Evolutionary conservation across 139 green algal species (phyloP), one percentile per base, ranked within the genome.

Genomic region (Astrephomene gubernaculifera): DNA sequence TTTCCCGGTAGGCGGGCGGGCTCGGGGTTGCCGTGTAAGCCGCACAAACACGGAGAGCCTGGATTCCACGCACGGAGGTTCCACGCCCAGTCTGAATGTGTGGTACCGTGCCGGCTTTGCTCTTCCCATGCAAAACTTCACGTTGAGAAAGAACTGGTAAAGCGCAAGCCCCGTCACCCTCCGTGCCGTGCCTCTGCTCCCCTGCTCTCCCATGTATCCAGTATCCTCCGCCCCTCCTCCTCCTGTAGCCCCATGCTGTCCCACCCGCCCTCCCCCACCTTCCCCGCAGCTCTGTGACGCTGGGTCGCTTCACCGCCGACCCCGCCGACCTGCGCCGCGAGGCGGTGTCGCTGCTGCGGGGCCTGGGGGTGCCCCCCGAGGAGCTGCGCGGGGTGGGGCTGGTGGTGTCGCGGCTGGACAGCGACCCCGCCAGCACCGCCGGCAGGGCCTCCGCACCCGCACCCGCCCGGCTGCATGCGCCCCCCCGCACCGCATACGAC

Each of bases 351-450:
- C 87, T 98, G 84, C 87, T 97, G 74, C 39, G 36, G 0, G 82
- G 88, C 1, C 75, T 97, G 64, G 60, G 29, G 0, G 71, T 97
- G 3, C 88, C 91, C 0, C 54, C 87, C 0, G 80, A 90, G 2
- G 89, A 97, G 44, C 93, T 98, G 68, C 87, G 95, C 4, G 96
- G 96, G 35, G 69, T 98, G 38, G 95, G 96, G 57, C 91, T 98
- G n/a, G 80, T 86, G 68, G 92, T 96, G 84, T 81, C 74, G 5
- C 90, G 87, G 69, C 88, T 94, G 61, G 87, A 92, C 54, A 90
- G 27, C 33, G 90, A 95, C 73, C 38, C 85, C 14, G 45, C 86
- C 33, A 87, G 86, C 29, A 21, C 41, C 4, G 52, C 83, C 29
- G 87, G 87, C 1, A 64, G 65, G 36, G 83, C 91, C 9, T 86